Evolutionary conservation across 495 filamentous ascomycete species (phyloP), one percentile per base, ranked within the genome.

Genomic region (Pseudevernia furfuracea): DNA sequence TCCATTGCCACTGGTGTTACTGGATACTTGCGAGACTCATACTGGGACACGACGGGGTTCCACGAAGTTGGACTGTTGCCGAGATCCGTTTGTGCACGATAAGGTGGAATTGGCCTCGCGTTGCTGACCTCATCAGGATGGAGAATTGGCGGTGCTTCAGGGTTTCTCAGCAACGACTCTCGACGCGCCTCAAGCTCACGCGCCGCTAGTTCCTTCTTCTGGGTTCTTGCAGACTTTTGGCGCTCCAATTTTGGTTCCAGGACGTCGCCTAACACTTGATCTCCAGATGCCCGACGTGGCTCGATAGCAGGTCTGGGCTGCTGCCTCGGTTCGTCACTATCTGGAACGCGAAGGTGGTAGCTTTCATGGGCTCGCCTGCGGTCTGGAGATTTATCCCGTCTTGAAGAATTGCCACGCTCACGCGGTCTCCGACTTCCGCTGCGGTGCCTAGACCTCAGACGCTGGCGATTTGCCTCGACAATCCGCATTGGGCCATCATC

Each of bases 161-260:
- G 88, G 66, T 91, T 83, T 15, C 87, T 80, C 4, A 90, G 89
- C 19, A 96, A 83, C 30, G 91, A 96, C 67, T 89, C 82, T 55
- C 91, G 84, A 25, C 91, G 84, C 64, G 92, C 89, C 76, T 96
- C 91, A 32, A 96, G 81, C 75, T 96, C 91, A 60, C 87, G 87
- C 11, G 89, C 89, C 19, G 91, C 91, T 34, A 87, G 75, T 68
- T 92, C 89, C 75, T 88, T 90, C 75, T 87, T 87, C 52, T 81
- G 70, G 56, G 79, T 77, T 48, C 80, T 73, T 66, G 84, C 82
- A 56, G 62, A 55, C 67, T 76, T 65, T 70, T 65, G 59, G 32
- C 66, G 64, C 34, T 63, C 38, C 6, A 60, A 37, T 28, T 43
- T 58, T n/a, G 63, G 57, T 46, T 58, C 39, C 32, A 61, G 56